Conservation (phyloP, 1,284 basidiomycete species). For the Heterobasidion irregulare region DNA sequence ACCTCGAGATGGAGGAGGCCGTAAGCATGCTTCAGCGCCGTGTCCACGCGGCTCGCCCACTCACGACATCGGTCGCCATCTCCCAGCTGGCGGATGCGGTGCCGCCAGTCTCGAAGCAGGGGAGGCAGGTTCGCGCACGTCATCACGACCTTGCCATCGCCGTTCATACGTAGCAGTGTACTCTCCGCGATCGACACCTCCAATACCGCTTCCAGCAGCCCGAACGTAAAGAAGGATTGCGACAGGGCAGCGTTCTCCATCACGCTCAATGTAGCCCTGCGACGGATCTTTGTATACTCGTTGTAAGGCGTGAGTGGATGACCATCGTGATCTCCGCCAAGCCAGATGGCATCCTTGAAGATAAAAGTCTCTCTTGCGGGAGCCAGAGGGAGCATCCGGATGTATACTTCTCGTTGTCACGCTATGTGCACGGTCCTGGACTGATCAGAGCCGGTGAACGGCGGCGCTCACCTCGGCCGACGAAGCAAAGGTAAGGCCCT, state of each 20-base stretch:
- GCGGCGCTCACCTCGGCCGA: no score
- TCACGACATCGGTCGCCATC: no score
- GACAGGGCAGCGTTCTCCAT: not conserved
- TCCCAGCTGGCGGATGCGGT: no score
- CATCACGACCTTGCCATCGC: no score
- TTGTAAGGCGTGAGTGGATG: not conserved
- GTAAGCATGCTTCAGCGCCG: not conserved
- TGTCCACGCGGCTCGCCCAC: not conserved
- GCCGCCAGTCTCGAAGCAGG: no score
- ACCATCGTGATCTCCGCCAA: not conserved
- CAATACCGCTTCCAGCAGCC: not conserved
- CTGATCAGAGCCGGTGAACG: no score
- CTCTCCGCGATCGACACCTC: not conserved
- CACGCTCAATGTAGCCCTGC: not conserved
- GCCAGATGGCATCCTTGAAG: not conserved
- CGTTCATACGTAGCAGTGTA: no score
- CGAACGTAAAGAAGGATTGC: not conserved
- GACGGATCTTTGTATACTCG: not conserved
- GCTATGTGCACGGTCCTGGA: no score
- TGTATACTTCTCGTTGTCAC: no score
- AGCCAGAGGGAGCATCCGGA: no score
- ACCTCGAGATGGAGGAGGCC: not conserved
- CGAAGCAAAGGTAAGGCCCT: no score
- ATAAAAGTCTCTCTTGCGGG: not conserved
- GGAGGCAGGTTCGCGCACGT: no score